Conservation (phyloP, 495 filamentous ascomycete species). For the Podospora sp. region DNA sequence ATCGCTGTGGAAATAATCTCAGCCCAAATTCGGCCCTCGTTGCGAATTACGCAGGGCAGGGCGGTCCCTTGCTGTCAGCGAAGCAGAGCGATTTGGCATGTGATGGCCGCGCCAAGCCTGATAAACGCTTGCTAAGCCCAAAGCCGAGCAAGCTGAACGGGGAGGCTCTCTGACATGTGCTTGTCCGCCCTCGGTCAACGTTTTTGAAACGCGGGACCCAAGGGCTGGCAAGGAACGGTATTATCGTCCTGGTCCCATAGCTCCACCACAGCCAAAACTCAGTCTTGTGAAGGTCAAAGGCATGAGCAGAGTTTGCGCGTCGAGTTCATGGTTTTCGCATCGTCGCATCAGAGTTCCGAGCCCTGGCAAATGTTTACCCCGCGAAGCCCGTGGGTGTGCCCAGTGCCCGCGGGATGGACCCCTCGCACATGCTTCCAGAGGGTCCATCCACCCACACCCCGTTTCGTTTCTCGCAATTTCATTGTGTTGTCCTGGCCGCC, state of each 20-base stretch:
- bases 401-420: not conserved
- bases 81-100: slow-evolving; percentile 13
- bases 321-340: not conserved
- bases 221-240: not conserved
- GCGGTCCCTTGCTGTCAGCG: not conserved
- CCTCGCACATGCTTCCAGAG: not conserved
- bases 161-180: slow-evolving; percentile 21
- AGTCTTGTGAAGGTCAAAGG: not conserved
- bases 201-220: not conserved
- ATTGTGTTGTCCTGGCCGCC: slow-evolving; percentile 2
- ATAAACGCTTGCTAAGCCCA: slow-evolving; percentile 15
- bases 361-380: not conserved
- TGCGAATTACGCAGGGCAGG: not conserved
- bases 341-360: not conserved
- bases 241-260: not conserved
- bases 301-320: not conserved
- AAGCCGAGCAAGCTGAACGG: slow-evolving; percentile 8
- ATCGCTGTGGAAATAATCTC: not conserved
- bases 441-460: slow-evolving; percentile 4
- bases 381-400: not conserved
- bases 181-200: not conserved
- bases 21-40: not conserved
- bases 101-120: slow-evolving; percentile 21
- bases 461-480: not conserved
- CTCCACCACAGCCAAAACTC: not conserved